Evolutionary conservation across 805 yeast species (phyloP).

Genomic region (Ascoidea rubescens): DNA sequence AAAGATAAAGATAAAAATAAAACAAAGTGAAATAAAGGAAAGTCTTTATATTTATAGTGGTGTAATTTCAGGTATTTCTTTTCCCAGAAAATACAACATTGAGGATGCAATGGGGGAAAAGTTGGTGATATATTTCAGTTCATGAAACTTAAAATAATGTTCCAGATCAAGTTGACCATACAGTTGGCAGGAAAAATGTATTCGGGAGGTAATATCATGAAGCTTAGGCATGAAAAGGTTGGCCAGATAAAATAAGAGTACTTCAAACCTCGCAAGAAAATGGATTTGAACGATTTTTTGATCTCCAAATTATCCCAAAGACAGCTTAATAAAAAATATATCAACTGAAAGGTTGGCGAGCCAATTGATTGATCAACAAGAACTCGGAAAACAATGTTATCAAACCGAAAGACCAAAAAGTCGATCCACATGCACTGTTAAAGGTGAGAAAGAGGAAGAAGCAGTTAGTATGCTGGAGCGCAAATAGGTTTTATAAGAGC

Average conservation of each 20-base stretch:
- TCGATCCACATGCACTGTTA: conserved; percentile 32
- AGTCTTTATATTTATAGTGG: too few species aligned
- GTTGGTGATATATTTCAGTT: conserved; percentile 7
- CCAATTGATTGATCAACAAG: conserved; percentile 42
- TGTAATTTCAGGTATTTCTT: neutral
- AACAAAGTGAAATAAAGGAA: neutral
- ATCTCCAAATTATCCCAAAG: conserved; percentile 39
- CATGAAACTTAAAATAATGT: conserved; percentile 30
- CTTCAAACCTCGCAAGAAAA: conserved; percentile 33
- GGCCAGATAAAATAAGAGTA: conserved; percentile 50
- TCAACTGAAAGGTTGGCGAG: conserved; percentile 36
- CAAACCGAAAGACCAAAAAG: conserved; percentile 23
- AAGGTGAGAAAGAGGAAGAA: too few species aligned
- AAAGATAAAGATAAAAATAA: too few species aligned
- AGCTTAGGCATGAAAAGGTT: conserved; percentile 34
- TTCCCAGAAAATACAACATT: neutral
- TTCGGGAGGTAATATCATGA: conserved; percentile 32
- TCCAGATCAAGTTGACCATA: conserved; percentile 41
- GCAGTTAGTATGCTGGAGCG: too few species aligned
- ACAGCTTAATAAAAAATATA: conserved; percentile 32
- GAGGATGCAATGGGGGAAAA: neutral
- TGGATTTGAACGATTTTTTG: conserved; percentile 18
- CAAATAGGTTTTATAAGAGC: too few species aligned
- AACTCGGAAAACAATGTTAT: conserved; percentile 24
- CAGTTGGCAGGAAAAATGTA: conserved; percentile 47